phyloP scores from a whole-genome alignment of 2,329 filamentous ascomycete genomes.

The Fusarium sp. region DNA sequence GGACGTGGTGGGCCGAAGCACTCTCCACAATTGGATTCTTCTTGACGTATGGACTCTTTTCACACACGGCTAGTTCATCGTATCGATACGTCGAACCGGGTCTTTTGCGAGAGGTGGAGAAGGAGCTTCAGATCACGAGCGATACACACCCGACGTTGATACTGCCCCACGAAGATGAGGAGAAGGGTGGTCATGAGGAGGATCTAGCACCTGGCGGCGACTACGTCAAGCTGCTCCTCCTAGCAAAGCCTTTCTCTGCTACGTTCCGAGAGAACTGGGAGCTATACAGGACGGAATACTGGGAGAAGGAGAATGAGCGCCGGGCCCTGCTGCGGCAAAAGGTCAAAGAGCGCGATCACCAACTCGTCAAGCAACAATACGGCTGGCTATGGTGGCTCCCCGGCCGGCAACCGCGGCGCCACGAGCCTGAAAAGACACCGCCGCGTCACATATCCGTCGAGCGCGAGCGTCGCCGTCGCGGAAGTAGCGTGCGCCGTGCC shows the following conservation, averaged over 20 bases:
- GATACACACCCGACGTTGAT: conserved; percentile 55
- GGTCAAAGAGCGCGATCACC: conserved; percentile 73
- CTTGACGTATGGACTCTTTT: conserved; percentile 78
- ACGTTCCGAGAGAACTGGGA: conserved; percentile 98
- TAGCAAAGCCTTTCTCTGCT: conserved; percentile 94
- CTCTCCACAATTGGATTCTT: conserved; percentile 79
- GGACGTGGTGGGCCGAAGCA: conserved; percentile 83
- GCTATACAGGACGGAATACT: conserved; percentile 91
- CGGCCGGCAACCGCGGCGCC: conserved; percentile 59
- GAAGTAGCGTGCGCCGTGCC: conserved; percentile 61
- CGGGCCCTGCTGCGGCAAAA: conserved; percentile 77
- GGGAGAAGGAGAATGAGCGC: conserved; percentile 95
- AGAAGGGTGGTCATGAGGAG: conserved; percentile 80
- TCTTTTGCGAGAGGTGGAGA: conserved; percentile 68
- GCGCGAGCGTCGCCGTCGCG: conserved; percentile 60
- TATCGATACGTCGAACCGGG: conserved; percentile 81
- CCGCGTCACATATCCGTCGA: conserved; percentile 55
- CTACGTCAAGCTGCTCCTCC: conserved; percentile 87
- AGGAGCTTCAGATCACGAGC: conserved; percentile 61
- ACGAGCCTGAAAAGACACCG: conserved; percentile 53
- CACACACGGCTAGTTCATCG: conserved; percentile 71
- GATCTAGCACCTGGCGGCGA: conserved; percentile 91
- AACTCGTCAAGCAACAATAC: conserved; percentile 73
- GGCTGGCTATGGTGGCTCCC: conserved; percentile 90
- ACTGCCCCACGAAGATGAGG: conserved; percentile 63